These are phyloP conservation scores for Epichloe scottii DNA, from an alignment of 2,329 filamentous ascomycete genomes.

Conservation along the genomic window DNA sequence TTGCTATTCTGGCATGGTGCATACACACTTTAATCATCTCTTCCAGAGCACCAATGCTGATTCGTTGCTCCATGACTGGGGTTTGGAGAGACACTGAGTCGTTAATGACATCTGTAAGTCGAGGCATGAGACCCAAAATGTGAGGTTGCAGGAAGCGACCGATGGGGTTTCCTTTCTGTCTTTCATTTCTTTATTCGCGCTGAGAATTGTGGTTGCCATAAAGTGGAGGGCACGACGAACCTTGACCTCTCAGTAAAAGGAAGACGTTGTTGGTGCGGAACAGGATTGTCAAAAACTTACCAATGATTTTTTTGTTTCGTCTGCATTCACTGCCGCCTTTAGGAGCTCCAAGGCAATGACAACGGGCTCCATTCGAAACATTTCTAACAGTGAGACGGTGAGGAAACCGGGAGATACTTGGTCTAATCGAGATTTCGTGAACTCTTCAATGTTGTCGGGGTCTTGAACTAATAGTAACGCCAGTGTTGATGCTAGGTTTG, in stretches of 20 bases:
- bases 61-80: conserved; percentile 54
- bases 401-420: conserved; percentile 60
- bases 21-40: conserved; percentile 75
- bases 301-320: conserved; percentile 39
- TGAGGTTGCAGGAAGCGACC: conserved; percentile 70
- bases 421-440: conserved; percentile 55
- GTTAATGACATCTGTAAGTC: conserved; percentile 69
- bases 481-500: conserved; percentile 45
- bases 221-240: conserved; percentile 34
- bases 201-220: conserved; percentile 30
- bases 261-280: background rate
- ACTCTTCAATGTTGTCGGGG: conserved; percentile 43
- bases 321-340: conserved; percentile 61
- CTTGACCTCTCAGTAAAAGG: conserved; percentile 18
- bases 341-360: conserved; percentile 69
- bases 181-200: conserved; percentile 28
- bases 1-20: conserved; percentile 59
- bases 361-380: conserved; percentile 65
- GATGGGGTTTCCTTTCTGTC: conserved; percentile 44
- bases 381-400: conserved; percentile 48
- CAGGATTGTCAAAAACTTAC: conserved; percentile 33
- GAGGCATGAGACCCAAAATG: conserved; percentile 74
- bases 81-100: conserved; percentile 44
- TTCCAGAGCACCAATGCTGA: conserved; percentile 71
- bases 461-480: conserved; percentile 48